Conservation (phyloP, 345 rosid species). For the Eutrema japonicum region DNA sequence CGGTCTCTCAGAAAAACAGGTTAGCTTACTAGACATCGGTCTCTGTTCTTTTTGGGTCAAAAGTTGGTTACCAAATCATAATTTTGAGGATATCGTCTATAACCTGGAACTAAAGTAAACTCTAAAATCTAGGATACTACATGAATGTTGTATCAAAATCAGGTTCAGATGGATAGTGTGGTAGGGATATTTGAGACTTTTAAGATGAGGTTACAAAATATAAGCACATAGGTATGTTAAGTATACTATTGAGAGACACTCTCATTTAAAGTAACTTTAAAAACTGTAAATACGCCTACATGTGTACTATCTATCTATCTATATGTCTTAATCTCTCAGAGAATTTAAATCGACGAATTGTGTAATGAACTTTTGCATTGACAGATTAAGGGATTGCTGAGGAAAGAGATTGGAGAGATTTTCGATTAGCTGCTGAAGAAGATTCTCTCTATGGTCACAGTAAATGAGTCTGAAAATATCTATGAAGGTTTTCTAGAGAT, state of each 20-base stretch:
- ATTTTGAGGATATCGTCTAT: not conserved
- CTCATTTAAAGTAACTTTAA: not conserved
- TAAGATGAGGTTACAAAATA: not conserved
- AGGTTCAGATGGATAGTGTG: not conserved
- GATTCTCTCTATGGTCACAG: not conserved
- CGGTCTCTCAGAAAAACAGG: conserved; percentile 87
- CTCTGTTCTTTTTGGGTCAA: not conserved
- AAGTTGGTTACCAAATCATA: not conserved
- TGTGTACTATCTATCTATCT: not conserved
- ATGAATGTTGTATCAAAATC: not conserved
- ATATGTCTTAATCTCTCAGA: too few species aligned
- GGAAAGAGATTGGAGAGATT: conserved; percentile 36
- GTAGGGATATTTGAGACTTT: conserved; percentile 9
- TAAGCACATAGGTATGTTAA: not conserved
- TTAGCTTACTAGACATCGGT: conserved; percentile 24
- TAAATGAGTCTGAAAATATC: conserved; percentile 11
- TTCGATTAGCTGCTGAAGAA: conserved; percentile 21
- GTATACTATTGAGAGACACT: not conserved
- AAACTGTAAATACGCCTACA: not conserved
- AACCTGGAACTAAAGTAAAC: not conserved
- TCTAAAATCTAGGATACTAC: not conserved
- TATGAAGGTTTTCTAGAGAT: conserved; percentile 19
- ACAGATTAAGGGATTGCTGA: conserved; percentile 41
- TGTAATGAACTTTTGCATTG: conserved; percentile 1
- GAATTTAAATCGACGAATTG: not conserved